Evolutionary conservation across 2,329 filamentous ascomycete genomes (phyloP), one percentile per base, ranked within the genome.

Genomic region (Rhynchosporium agropyri): DNA sequence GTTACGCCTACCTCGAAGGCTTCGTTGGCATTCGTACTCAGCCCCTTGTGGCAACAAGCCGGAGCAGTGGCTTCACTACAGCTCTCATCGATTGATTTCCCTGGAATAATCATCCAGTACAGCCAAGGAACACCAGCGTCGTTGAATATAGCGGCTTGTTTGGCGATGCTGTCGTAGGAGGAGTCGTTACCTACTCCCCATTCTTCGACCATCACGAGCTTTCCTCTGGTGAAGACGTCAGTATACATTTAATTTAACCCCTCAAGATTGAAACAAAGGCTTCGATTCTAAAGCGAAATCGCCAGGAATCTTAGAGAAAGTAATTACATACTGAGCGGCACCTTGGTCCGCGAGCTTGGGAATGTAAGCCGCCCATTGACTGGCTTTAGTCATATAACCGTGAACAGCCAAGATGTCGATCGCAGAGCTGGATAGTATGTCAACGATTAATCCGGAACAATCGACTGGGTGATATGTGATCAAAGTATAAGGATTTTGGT

Each of bases 361-460:
- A 4, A 63, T 29, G 28, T 56, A 62, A 26, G 28, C n/a, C 20
- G 56, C 33, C 62, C 64, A 64, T 54, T 62, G 55, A 13, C n/a
- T 29, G 12, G 58, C 56, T 36, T 58, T 6, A 4, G 15, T 48
- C 59, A 66, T 63, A 53, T 66, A 64, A 13, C 64, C 62, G 55
- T 66, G 62, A 3, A 64, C 28, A 13, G 59, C 57, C 20, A 66
- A 51, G 28, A 66, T 60, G 46, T 66, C 64, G 26, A 66, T 60
- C 10, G 55, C 40, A 1, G 49, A 36, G 42, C 62, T 50, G 28
- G 9, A 15, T 2, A 5, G n/a, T 15, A 31, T 4, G 9, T 50
- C 12, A 50, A 13, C 6, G n/a, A 31, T 20, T 20, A 20, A 20
- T 20, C 20, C 20, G 20, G 20, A 20, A 20, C 20, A 20, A 20